Base-by-base conservation (phyloP, 768 basidiomycete genomes). In the Stropharia rugosoannulata region DNA sequence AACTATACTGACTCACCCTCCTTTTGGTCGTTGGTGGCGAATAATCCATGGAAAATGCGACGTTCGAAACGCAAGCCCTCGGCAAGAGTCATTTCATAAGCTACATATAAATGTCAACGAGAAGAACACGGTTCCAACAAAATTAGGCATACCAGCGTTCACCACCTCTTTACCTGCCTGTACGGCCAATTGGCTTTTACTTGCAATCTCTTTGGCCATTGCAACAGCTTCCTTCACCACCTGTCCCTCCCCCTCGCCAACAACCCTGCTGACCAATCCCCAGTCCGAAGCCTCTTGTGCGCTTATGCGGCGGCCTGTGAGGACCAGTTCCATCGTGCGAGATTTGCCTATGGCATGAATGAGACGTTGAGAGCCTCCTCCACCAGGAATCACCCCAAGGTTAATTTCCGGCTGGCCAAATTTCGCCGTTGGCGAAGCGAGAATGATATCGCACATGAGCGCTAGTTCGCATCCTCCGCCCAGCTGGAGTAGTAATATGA, bases 391-490 rank as follows among this genome's bases (percentile, higher is more conserved):
- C 58, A 93, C 87, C 51, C 95, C 96, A 29, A 98, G 80, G 66
- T 91, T 95, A 71, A 99, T 94, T 70, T 98, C 96, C 15, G 96
- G 96, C 68, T 97, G 96, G 15, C 94, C 94, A 62, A 99, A 97
- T 63, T 86, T 85, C 15, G 96, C 96, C 9, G 83, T 92, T 2
- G 93, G 89, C 5, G 93, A 89, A 15, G 88, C 93, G 47, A 97
- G 84, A 66, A 98, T 87, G 70, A 98, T 93, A 75, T 98, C 96
- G 70, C 93, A 92, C 86, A 93, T 93, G 60, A 98, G 82, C 5
- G 96, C 96, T 19, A 99, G 84, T 70, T 99, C 96, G 65, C 95
- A 96, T 37, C 96, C 96, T 38, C 96, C 96, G 9, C 96, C 96
- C 59, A 98, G 89, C 95, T 98, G 60, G 13, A 45, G 25, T 27